Evolutionary conservation across 163 green algal species (phyloP).

Genomic region (Scenedesmus sp.): DNA sequence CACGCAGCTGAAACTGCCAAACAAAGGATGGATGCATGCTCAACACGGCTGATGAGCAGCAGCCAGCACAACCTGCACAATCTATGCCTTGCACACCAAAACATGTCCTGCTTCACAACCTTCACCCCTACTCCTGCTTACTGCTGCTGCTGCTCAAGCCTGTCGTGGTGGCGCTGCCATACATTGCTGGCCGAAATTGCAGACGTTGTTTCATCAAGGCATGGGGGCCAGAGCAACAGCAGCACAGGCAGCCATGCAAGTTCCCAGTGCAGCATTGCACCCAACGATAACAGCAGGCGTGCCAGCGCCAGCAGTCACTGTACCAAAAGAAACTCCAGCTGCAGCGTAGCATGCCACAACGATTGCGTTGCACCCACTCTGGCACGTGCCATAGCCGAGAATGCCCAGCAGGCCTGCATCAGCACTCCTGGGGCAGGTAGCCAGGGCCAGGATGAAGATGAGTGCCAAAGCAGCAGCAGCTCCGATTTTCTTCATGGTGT

Average conservation of each 20-base stretch:
- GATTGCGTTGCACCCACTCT: slow-evolving; percentile 53
- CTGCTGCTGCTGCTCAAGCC: too few relatives aligned
- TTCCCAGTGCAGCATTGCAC: slow-evolving; percentile 50
- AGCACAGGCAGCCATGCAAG: slow-evolving; percentile 55
- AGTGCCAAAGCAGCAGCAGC: not conserved
- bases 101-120: too few relatives aligned
- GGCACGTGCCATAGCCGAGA: slow-evolving; percentile 51
- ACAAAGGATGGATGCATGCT: too few relatives aligned
- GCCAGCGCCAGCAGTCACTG: slow-evolving; percentile 43
- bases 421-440: not conserved
- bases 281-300: slow-evolving; percentile 34
- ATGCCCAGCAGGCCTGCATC: slow-evolving; percentile 33
- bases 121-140: too few relatives aligned
- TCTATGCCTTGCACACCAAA: too few relatives aligned
- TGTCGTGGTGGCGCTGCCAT: too few relatives aligned
- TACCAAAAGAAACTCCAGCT: slow-evolving; percentile 51
- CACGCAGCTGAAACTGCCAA: too few relatives aligned
- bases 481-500: not conserved
- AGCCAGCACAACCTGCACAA: too few relatives aligned
- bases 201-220: not conserved
- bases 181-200: too few relatives aligned
- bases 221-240: slow-evolving; percentile 38
- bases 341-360: slow-evolving; percentile 54
- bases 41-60: too few relatives aligned
- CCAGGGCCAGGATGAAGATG: not conserved